Conservation (phyloP, 306 rosid species). For the Mimosa bimucronata region DNA sequence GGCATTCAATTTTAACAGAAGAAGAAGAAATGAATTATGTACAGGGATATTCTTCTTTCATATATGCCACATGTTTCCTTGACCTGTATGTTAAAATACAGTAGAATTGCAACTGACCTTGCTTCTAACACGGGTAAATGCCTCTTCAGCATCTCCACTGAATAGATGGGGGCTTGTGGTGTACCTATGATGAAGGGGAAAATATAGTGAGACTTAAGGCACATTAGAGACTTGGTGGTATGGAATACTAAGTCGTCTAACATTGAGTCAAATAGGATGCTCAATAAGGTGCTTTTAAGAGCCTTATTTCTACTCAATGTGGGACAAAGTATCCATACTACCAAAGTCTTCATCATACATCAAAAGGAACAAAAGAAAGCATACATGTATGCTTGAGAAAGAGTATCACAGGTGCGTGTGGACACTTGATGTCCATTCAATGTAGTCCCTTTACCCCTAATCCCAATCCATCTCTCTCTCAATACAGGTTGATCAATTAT, state of each 20-base stretch:
- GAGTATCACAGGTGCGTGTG: constrained; percentile 70
- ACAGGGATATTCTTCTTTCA: constrained; percentile 12
- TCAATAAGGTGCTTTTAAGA: too few species aligned
- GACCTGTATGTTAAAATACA: constrained; percentile 11
- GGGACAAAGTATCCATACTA: too few species aligned
- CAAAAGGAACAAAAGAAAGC: constrained; percentile 32
- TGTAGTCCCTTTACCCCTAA: constrained; percentile 76
- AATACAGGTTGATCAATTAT: constrained; percentile 89
- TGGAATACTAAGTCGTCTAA: too few species aligned
- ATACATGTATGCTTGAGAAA: constrained; percentile 84
- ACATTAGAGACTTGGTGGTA: too few species aligned
- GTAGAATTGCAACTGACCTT: constrained; percentile 57
- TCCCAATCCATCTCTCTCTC: constrained; percentile 92
- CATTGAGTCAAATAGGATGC: neutral
- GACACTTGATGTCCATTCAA: constrained; percentile 79
- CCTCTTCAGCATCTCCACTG: constrained; percentile 77
- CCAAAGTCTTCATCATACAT: neutral
- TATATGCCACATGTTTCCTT: neutral
- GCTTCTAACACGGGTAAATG: constrained; percentile 82
- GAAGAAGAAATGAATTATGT: neutral
- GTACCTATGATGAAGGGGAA: constrained; percentile 50
- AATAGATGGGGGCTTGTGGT: constrained; percentile 96
- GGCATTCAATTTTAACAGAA: neutral
- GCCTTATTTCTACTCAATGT: too few species aligned
- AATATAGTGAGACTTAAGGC: constrained; percentile 23